Conservation (phyloP, 176 grass and related monocot species). For the Hordeum marinum region DNA sequence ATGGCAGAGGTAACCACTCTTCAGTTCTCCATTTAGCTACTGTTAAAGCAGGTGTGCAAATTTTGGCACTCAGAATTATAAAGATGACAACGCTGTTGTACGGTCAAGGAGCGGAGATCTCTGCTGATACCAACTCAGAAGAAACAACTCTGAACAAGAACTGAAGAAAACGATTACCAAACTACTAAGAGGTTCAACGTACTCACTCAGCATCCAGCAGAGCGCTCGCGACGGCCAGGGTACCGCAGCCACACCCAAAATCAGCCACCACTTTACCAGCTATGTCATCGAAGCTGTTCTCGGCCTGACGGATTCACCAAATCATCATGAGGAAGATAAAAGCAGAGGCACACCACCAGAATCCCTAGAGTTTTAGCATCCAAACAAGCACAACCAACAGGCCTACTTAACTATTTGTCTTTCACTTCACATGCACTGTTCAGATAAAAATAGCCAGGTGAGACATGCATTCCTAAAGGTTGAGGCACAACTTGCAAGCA, state of each 20-base stretch:
- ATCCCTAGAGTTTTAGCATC: constrained; percentile 1
- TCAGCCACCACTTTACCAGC: constrained; percentile 89
- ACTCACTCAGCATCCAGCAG: constrained; percentile 88
- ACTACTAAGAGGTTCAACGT: not conserved
- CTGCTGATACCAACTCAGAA: not conserved
- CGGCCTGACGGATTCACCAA: constrained; percentile 48
- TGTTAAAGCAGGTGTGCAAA: not conserved
- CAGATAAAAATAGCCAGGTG: not conserved
- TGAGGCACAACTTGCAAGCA: not conserved
- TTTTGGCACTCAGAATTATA: not conserved
- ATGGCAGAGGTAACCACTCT: not conserved
- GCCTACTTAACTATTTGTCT: not conserved
- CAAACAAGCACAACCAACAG: not conserved
- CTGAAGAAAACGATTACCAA: not conserved
- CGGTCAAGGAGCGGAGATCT: not conserved
- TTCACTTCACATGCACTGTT: not conserved
- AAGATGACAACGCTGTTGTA: not conserved
- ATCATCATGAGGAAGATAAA: not conserved
- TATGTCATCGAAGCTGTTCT: constrained; percentile 76
- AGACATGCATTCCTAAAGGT: not conserved
- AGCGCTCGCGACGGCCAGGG: constrained; percentile 63
- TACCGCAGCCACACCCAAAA: constrained; percentile 93
- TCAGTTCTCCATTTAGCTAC: not conserved
- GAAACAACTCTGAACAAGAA: not conserved
- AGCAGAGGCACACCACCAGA: not conserved